Conservation (phyloP, 2,329 filamentous ascomycete species). For the Ceratocystis destructans region DNA sequence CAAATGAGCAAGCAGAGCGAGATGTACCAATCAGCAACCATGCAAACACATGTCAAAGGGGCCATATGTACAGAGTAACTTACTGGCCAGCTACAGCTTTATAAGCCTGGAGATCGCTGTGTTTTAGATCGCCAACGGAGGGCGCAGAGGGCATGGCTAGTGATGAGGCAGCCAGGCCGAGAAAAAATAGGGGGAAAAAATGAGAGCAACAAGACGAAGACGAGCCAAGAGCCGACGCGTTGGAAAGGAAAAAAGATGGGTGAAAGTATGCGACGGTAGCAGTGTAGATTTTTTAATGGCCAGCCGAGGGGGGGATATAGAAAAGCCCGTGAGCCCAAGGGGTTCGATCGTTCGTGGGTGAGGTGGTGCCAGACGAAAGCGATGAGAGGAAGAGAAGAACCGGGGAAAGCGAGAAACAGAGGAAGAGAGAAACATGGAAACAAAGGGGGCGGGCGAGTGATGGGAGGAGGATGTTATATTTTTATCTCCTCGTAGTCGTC, state of each 20-base stretch:
- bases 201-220: too few species aligned
- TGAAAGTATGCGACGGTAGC: background rate
- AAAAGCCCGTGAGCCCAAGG: background rate
- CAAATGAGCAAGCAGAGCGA: constrained; percentile 1
- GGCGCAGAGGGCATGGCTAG: background rate
- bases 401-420: background rate
- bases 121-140: constrained; percentile 2
- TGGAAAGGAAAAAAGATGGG: background rate
- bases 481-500: background rate
- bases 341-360: too few species aligned
- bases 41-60: background rate
- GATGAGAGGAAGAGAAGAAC: background rate
- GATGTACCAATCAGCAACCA: background rate
- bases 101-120: constrained; percentile 34
- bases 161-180: too few species aligned
- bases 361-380: background rate
- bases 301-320: background rate
- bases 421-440: background rate
- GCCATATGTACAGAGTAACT: constrained; percentile 28
- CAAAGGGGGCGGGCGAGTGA: background rate
- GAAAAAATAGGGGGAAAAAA: too few species aligned
- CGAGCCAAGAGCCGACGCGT: background rate
- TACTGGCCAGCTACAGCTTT: constrained; percentile 77
- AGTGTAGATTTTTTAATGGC: background rate
- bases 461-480: background rate